Evolutionary conservation across 176 grass and related monocot genomes (phyloP), one percentile per base, ranked within the genome.

Genomic region (Olyra latifolia): DNA sequence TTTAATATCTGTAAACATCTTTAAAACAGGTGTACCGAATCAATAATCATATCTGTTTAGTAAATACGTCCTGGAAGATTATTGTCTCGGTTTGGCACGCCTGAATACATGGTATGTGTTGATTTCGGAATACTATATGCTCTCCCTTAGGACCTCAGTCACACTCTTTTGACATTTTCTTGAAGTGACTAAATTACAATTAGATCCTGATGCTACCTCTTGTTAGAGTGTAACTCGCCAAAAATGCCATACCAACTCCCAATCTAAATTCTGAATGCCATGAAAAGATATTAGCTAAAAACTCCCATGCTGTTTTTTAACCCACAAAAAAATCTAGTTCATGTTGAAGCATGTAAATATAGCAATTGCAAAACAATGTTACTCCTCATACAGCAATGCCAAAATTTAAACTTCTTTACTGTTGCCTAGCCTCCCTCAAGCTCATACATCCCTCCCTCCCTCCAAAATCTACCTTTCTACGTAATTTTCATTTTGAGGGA

Each of bases 261-360:
- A 74, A 74, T 74, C 52, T 16, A n/a, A 74, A 57, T 17, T 69
- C 15, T 65, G 45, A 49, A 74, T 64, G 43, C 30, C 48, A 65
- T 71, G 71, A 9, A 50, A 42, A 72, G 46, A 27, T 32, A 60
- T 25, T 14, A 35, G 20, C 39, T 74, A 56, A 74, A 10, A 9
- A 46, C n/a, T 5, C 22, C 41, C 42, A 25, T 25, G 41, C 5
- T 45, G n/a, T n/a, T 45, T 46, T 69, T 25, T 22, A 25, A 41
- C 2, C 0, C 22, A 19, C n/a, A 50, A 16, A 50, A 16, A 68
- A 22, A 68, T 69, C 66, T 69, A 69, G 66, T 46, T 80, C 30
- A 7, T 72, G 7, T 29, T 82, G 49, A 69, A 44, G 15, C 3
- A 7, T 23, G 40, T 30, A 20, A 5, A 12, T 44, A 44, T 45